These are phyloP conservation scores for Platanthera guangdongensis DNA, from an alignment of 106 monocot genomes.

Conservation along the genomic window DNA sequence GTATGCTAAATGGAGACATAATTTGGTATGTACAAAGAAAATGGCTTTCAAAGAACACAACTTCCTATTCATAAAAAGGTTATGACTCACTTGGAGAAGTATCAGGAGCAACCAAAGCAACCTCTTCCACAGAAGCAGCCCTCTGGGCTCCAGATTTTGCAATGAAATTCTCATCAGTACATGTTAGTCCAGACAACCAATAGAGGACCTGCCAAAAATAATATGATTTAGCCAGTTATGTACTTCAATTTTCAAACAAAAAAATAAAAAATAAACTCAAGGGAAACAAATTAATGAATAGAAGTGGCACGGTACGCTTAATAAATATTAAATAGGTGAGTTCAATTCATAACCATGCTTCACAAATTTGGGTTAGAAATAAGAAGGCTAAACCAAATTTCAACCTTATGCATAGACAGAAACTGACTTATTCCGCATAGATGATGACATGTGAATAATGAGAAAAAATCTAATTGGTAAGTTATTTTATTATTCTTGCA, in stretches of 20 bases:
- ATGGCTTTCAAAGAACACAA: neutral
- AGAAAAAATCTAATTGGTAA: neutral
- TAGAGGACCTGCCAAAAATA: conserved; percentile 60
- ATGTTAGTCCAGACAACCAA: conserved; percentile 91
- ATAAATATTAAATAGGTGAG: neutral
- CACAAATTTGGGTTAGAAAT: neutral
- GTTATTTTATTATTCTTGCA: no score
- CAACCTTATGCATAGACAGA: neutral
- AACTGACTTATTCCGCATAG: neutral
- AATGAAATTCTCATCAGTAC: conserved; percentile 92
- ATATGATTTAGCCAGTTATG: neutral
- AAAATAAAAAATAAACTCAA: neutral
- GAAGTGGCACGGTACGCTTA: neutral
- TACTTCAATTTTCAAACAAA: neutral
- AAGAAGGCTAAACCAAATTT: neutral
- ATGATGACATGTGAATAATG: neutral
- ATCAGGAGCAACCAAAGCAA: conserved; percentile 86
- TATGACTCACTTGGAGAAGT: conserved; percentile 72
- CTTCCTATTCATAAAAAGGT: neutral
- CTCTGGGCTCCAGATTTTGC: conserved; percentile 86
- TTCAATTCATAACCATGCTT: neutral
- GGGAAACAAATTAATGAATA: neutral
- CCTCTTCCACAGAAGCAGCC: conserved; percentile 49
- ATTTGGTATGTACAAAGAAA: neutral
- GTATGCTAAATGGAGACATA: neutral